A percentile compares a stretch with the other conserved stretches of the same genome.
Evolutionary conservation across 371 early-diverging fungal species (phyloP).

Genomic region (Agmasoma carcini): DNA sequence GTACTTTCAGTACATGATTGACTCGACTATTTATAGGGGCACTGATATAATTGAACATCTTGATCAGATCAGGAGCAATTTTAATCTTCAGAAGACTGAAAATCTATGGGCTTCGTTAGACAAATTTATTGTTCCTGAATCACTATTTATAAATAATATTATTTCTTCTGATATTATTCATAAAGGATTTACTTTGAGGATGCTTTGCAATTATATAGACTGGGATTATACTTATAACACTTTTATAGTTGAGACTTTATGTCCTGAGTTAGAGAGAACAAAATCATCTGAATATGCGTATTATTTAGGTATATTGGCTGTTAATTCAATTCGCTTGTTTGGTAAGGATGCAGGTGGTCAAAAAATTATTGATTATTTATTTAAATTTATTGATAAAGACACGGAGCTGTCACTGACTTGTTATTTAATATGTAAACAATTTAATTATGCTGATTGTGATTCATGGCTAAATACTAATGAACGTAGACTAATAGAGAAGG

Average conservation of each 20-base stretch:
- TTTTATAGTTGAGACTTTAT: conserved; percentile 39
- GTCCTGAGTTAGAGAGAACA: neutral
- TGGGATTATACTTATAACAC: conserved; percentile 53
- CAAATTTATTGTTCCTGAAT: conserved; percentile 2
- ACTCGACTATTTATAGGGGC: conserved; percentile 13
- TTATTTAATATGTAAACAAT: conserved; percentile 43
- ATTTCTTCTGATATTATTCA: neutral
- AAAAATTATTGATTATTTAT: conserved; percentile 24
- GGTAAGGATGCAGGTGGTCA: conserved; percentile 40
- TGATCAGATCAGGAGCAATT: conserved; percentile 17
- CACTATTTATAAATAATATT: conserved; percentile 14
- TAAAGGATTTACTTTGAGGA: conserved; percentile 22
- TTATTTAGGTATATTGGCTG: conserved; percentile 27
- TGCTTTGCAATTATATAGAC: conserved; percentile 47
- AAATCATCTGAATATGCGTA: conserved; percentile 1
- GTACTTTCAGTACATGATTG: conserved; percentile 25
- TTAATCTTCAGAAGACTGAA: neutral
- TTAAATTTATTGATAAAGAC: conserved; percentile 2
- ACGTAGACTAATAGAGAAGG: conserved; percentile 4
- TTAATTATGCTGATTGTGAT: conserved; percentile 34
- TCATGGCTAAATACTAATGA: conserved; percentile 36
- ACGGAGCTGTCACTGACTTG: conserved; percentile 22
- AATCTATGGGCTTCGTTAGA: conserved; percentile 8
- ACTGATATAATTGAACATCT: neutral
- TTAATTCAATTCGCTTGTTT: conserved; percentile 35